Evolutionary conservation across 2,329 filamentous ascomycete species (phyloP).

Genomic region (Beauveria pseudobassiana): DNA sequence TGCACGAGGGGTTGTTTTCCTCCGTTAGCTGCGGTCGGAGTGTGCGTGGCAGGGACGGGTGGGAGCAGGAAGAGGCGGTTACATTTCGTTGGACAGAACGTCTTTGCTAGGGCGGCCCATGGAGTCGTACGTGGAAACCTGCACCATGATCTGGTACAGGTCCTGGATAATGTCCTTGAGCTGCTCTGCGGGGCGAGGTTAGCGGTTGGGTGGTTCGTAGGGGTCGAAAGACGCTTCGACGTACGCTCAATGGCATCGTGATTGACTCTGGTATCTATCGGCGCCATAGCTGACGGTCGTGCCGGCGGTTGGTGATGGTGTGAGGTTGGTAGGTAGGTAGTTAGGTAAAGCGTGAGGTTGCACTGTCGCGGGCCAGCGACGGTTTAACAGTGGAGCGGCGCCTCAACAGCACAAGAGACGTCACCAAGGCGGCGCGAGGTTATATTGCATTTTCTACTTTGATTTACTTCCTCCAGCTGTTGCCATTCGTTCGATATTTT

Average conservation of each 20-base stretch:
- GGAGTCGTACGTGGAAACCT: conserved; percentile 53
- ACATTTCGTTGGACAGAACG: conserved; percentile 49
- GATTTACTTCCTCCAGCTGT: not conserved
- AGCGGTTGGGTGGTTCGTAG: not conserved
- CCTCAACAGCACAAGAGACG: not conserved
- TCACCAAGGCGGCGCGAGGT: not conserved
- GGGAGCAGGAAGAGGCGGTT: not conserved
- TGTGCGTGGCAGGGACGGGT: too few relatives aligned
- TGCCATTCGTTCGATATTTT: not conserved
- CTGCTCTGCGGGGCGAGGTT: conserved; percentile 34
- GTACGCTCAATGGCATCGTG: conserved; percentile 34
- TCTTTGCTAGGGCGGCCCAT: conserved; percentile 44
- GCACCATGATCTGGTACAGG: conserved; percentile 57
- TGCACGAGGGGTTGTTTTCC: not conserved
- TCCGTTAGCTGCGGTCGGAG: too few relatives aligned
- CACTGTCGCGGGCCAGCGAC: not conserved
- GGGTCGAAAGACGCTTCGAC: not conserved
- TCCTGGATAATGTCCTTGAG: conserved; percentile 57
- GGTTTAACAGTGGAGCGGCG: not conserved
- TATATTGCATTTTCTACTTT: not conserved
- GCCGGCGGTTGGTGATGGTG: not conserved
- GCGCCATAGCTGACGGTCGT: conserved; percentile 28
- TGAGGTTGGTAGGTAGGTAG: not conserved
- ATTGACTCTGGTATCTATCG: conserved; percentile 28
- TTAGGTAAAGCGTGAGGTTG: not conserved